Evolutionary conservation across 495 filamentous ascomycete species (phyloP).

Genomic region (Penicillium parvum): DNA sequence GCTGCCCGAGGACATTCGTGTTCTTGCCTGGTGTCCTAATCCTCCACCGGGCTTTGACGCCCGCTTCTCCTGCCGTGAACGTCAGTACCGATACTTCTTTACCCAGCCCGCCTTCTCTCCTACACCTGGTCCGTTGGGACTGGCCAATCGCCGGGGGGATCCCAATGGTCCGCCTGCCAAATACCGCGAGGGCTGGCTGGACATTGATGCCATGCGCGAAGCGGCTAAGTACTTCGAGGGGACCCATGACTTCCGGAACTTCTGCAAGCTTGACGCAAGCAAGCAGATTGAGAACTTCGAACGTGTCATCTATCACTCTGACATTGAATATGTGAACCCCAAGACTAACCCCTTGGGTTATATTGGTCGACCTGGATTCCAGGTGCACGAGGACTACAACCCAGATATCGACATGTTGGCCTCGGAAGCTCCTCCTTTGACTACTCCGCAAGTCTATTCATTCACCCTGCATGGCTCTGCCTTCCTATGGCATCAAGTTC

Average conservation of each 20-base stretch:
- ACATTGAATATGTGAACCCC: slow-evolving; percentile 63
- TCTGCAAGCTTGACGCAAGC: slow-evolving; percentile 82
- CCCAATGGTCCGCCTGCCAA: slow-evolving; percentile 23
- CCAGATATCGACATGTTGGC: slow-evolving; percentile 14
- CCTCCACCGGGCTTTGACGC: slow-evolving; percentile 79
- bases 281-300: slow-evolving; percentile 84
- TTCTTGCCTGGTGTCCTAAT: slow-evolving; percentile 88
- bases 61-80: slow-evolving; percentile 86
- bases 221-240: slow-evolving; percentile 78
- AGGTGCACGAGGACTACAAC: slow-evolving; percentile 16
- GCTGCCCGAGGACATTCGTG: slow-evolving; percentile 81
- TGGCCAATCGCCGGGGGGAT: slow-evolving; percentile 22
- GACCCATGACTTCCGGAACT: slow-evolving; percentile 90
- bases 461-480: slow-evolving; percentile 86
- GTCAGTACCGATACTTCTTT: slow-evolving; percentile 94
- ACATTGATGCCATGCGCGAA: slow-evolving; percentile 80
- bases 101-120: slow-evolving; percentile 84
- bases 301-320: slow-evolving; percentile 67
- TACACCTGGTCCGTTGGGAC: slow-evolving; percentile 34
- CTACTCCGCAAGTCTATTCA: slow-evolving; percentile 67
- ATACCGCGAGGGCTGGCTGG: slow-evolving; percentile 56
- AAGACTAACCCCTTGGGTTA: slow-evolving; percentile 41
- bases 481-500: slow-evolving; percentile 97
- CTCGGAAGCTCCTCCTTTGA: slow-evolving; percentile 13
- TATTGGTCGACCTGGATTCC: slow-evolving; percentile 32